Percentiles rank a stretch among this genome's conserved stretches.
phyloP scores from a whole-genome alignment of 2,329 filamentous ascomycete species.

The Aureobasidium sp. region DNA sequence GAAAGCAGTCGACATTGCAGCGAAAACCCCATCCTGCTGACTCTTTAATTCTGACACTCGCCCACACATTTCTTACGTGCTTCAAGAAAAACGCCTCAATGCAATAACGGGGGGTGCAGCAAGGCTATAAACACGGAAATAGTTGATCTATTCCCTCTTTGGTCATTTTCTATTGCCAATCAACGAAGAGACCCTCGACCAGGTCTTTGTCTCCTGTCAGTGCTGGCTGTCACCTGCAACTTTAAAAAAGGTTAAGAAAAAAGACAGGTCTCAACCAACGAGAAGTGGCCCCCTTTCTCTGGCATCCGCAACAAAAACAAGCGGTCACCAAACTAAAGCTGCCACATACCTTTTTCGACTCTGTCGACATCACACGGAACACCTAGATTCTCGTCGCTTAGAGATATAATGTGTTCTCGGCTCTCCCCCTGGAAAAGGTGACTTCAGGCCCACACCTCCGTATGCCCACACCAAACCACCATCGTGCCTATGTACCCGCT shows the following conservation, averaged over 20 bases:
- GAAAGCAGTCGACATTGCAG: not conserved
- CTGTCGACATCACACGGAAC: not conserved
- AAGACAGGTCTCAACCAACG: not conserved
- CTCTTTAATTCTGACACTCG: constrained; percentile 5
- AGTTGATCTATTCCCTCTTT: not conserved
- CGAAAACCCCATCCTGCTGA: not conserved
- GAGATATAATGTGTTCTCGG: not conserved
- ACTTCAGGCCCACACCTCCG: not conserved
- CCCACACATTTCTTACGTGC: not conserved
- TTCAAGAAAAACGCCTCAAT: not conserved
- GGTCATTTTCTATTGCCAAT: not conserved
- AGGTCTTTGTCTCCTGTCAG: constrained; percentile 3
- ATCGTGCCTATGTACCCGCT: not conserved
- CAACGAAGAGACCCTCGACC: not conserved
- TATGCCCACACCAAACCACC: not conserved
- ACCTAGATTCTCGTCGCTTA: not conserved
- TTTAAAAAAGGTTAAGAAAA: not conserved
- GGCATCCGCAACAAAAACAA: not conserved
- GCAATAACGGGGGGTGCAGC: not conserved
- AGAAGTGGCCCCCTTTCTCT: not conserved
- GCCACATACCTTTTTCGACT: not conserved
- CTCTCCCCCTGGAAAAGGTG: not conserved
- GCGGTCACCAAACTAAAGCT: not conserved
- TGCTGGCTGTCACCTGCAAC: constrained; percentile 6
- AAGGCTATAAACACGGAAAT: not conserved